phyloP scores from a whole-genome alignment of 2,329 filamentous ascomycete genomes.

The Fusarium brachygibbosum region DNA sequence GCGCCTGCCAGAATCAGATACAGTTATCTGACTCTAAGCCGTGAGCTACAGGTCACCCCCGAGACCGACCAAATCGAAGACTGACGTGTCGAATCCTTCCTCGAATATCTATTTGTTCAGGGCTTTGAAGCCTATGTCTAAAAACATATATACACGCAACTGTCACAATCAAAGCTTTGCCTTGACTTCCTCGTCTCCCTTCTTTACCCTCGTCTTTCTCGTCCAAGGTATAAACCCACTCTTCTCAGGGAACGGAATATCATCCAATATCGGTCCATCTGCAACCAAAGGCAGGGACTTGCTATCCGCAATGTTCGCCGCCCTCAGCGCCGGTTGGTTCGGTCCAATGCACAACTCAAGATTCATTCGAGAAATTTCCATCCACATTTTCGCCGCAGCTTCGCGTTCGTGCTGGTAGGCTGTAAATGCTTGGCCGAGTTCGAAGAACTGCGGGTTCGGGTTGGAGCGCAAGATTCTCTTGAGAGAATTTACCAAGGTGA shows the following conservation, averaged over 20 bases:
- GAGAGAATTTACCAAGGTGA: constrained; percentile 18
- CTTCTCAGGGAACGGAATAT: constrained; percentile 8
- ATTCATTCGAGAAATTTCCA: constrained; percentile 16
- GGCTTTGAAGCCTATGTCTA: no score
- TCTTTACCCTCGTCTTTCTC: neutral
- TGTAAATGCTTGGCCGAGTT: constrained; percentile 1
- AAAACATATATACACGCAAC: no score
- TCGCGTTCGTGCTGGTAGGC: constrained; percentile 24
- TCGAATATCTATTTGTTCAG: no score
- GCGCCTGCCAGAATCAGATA: no score
- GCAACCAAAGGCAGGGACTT: constrained; percentile 16
- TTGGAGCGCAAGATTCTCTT: neutral
- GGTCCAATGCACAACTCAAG: constrained; percentile 22
- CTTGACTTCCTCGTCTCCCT: neutral
- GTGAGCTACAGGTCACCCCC: no score
- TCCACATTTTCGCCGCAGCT: constrained; percentile 15
- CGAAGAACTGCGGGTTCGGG: neutral
- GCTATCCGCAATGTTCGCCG: constrained; percentile 3
- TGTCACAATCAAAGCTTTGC: neutral
- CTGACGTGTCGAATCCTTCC: no score
- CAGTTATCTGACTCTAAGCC: no score
- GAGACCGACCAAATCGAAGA: no score
- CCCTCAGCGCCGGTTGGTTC: constrained; percentile 9
- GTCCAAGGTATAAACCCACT: constrained; percentile 16
- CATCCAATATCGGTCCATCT: constrained; percentile 14